phyloP scores from a whole-genome alignment of 495 filamentous ascomycete genomes.

The Penicillium fimorum region DNA sequence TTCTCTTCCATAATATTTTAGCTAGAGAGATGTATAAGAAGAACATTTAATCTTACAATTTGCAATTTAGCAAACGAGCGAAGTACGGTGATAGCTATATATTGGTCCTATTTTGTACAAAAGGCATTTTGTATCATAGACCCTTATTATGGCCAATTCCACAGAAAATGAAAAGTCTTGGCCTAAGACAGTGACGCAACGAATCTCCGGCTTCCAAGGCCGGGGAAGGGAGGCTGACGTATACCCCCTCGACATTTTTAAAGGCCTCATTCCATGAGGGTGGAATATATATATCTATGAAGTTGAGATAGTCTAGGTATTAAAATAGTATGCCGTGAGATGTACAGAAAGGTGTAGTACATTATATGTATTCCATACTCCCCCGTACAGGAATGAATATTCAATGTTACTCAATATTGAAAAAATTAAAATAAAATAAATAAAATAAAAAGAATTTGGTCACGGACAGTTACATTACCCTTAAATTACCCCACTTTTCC shows the following conservation, averaged over 20 bases:
- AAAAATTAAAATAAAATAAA: not conserved
- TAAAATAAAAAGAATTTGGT: conserved; percentile 7
- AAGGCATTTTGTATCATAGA: too few species aligned
- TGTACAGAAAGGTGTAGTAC: too few species aligned
- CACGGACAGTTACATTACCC: conserved; percentile 13
- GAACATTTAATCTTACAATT: not conserved
- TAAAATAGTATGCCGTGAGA: conserved; percentile 1
- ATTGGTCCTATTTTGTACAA: too few species aligned
- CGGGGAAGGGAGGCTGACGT: conserved; percentile 25
- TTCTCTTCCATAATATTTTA: not conserved
- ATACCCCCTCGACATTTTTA: conserved; percentile 15
- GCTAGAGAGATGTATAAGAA: not conserved
- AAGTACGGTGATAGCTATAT: too few species aligned
- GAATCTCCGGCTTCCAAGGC: conserved; percentile 1
- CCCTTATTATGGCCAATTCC: too few species aligned
- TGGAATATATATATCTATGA: conserved; percentile 1
- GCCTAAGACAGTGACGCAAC: conserved; percentile 4
- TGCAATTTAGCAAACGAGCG: not conserved
- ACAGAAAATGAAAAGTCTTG: not conserved
- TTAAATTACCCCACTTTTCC: conserved; percentile 15
- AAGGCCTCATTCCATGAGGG: conserved; percentile 17
- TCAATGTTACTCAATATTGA: too few species aligned
- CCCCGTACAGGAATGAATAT: too few species aligned
- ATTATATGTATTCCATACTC: too few species aligned
- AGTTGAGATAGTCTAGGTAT: not conserved